A percentile compares a stretch with the other conserved stretches of the same genome.
These are phyloP conservation scores for Pseudogymnoascus destructans DNA, from an alignment of 2,329 filamentous ascomycete genomes.

Conservation along the genomic window DNA sequence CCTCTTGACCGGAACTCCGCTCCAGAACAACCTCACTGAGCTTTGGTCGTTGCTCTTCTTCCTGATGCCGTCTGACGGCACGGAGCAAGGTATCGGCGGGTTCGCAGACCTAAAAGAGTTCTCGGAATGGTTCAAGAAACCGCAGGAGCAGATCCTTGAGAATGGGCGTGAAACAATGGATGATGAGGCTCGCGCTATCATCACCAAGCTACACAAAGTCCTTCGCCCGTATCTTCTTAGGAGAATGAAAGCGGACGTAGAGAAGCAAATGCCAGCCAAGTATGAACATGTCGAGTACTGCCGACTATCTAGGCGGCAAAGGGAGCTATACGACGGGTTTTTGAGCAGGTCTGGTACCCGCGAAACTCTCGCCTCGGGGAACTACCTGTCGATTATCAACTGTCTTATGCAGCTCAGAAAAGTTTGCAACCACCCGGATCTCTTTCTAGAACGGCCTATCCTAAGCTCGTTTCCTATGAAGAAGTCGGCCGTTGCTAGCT, in stretches of 20 bases:
- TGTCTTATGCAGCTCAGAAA: constrained; percentile 95
- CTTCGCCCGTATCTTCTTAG: constrained; percentile 83
- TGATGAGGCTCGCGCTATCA: constrained; percentile 81
- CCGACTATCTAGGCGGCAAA: constrained; percentile 84
- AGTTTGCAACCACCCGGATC: constrained; percentile 94
- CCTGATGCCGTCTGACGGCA: constrained; percentile 72
- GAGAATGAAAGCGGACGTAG: constrained; percentile 87
- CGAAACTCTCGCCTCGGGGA: constrained; percentile 78
- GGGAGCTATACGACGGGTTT: constrained; percentile 93
- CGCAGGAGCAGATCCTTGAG: constrained; percentile 90
- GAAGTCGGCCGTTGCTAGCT: constrained; percentile 62
- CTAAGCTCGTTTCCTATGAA: constrained; percentile 93
- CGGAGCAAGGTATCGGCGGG: constrained; percentile 65
- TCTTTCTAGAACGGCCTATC: constrained; percentile 91
- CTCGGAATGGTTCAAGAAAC: constrained; percentile 88
- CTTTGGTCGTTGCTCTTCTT: constrained; percentile 96
- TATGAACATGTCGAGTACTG: constrained; percentile 97
- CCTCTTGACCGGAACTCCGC: constrained; percentile 80
- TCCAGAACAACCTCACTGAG: constrained; percentile 95
- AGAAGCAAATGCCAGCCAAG: constrained; percentile 97
- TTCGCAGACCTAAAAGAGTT: constrained; percentile 95
- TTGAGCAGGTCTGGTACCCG: constrained; percentile 81
- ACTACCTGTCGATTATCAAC: constrained; percentile 96
- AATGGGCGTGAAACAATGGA: constrained; percentile 90
- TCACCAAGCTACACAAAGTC: constrained; percentile 86